Evolutionary conservation across 768 basidiomycete species (phyloP), one percentile per base, ranked within the genome.

Genomic region (Russula brevipes): DNA sequence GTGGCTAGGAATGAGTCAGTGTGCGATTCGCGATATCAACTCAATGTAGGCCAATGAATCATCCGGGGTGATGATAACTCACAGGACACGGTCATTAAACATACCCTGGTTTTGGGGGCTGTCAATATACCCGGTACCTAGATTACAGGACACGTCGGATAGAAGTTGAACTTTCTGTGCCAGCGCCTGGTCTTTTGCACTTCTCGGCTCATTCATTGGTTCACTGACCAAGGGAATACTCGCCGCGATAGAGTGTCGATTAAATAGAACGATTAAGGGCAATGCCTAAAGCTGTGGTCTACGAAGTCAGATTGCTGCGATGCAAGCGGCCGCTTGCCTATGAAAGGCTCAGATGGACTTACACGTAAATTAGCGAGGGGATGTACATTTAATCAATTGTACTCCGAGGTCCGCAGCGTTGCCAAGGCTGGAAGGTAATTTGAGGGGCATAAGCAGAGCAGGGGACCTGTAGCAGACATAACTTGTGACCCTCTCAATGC

Each of bases 21-120:
- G 50, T 16, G 41, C 42, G 49, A 52, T 19, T n/a, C 17, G 17
- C 10, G 42, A 31, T 57, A 44, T 38, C 42, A 35, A 35, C 45
- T 35, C 12, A 44, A 44, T 44, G 50, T 11, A 44, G 19, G 41
- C 12, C 14, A 19, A 45, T 36, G n/a, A 16, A 59, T 35, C n/a
- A 57, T 57, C 19, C 42, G 36, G 30, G 12, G 57, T 39, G 31
- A 49, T 47, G 30, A 58, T 38, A 31, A 30, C 36, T 24, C 19
- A 39, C 46, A n/a, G 17, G 42, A 45, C 35, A 36, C 51, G 19
- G 41, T 59, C 30, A 59, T 59, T 51, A 35, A 42, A 59, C 50
- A 31, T 45, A 36, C 39, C 52, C 52, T 47, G 44, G n/a, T 56
- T 39, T 17, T 17, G 38, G n/a, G 49, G 39, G 41, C 24, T 41